Percentiles rank a stretch among this genome's conserved stretches.
Conservation (phyloP, 148 eudicot genomes). For the Vaccinium darrowii region DNA sequence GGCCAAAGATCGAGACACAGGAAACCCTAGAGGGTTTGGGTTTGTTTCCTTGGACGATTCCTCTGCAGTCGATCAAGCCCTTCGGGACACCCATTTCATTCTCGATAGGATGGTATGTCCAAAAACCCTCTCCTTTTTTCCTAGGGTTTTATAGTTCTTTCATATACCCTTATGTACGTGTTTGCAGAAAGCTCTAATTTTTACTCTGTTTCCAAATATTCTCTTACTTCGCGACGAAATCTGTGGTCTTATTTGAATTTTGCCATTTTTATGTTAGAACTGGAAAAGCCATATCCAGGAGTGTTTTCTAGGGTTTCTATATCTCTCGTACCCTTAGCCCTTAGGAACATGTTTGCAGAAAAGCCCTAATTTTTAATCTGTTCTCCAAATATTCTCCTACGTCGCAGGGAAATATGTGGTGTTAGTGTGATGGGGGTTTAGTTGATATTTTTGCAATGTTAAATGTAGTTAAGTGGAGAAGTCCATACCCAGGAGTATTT, state of each 20-base stretch:
- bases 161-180: not conserved
- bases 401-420: no score
- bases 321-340: not conserved
- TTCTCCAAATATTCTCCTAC: no score
- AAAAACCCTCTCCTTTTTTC: not conserved
- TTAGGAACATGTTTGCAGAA: not conserved
- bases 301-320: not conserved
- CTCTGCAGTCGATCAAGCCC: slow-evolving; percentile 49
- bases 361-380: no score
- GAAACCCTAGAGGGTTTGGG: slow-evolving; percentile 76
- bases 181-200: not conserved
- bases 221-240: not conserved
- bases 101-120: slow-evolving; percentile 52
- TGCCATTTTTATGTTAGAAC: not conserved
- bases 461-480: slow-evolving; percentile 67
- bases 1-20: slow-evolving; percentile 54
- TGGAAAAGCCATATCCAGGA: not conserved
- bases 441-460: slow-evolving; percentile 12
- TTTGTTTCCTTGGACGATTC: slow-evolving; percentile 64
- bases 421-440: no score
- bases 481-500: slow-evolving; percentile 64
- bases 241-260: not conserved
- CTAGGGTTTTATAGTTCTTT: not conserved
- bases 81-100: slow-evolving; percentile 57
- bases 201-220: not conserved